Base-by-base conservation (phyloP, 768 basidiomycete species). In the Rhizopogon vinicolor region DNA sequence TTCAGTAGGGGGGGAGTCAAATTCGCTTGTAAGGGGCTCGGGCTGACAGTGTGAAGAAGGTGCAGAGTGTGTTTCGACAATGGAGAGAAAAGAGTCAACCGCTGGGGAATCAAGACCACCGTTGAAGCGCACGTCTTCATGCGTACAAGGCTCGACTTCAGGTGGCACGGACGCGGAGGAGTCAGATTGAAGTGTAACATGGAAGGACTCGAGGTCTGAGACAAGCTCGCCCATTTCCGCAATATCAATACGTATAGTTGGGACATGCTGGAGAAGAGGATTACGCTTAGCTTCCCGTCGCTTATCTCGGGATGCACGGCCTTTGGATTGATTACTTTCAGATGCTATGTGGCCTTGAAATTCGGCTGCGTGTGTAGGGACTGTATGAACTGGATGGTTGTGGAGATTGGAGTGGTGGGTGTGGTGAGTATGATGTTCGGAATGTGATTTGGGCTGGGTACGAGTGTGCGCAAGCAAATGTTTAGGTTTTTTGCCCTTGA, bases 231-330 rank as follows among this genome's bases (percentile, higher is more conserved):
- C 56, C n/a, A 55, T 22, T 14, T 46, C 28, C n/a, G 50, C 43
- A 7, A 25, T 16, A 1, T 44, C 33, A 33, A 53, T 44, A 29
- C 18, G 42, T 8, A 5, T 31, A 12, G 53, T 54, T 41, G 58
- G 57, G 13, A 59, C 64, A 41, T 63, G 61, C 16, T 62, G 63
- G 10, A 63, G 42, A 25, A 67, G 50, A 3, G 58, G 57, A 42
- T 60, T 51, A 3, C 54, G 53, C 58, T 78, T 79, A 57, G 79
- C 75, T 52, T 84, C 83, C 19, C 79, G 71, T 53, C 74, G 75
- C 54, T 74, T 76, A 60, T 86, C 84, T 39, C 82, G 76, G 29
- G 71, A 74, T 48, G 76, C 69, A 16, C 78, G 74, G 14, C 79
- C 74, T 65, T 79, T 71, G 33, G 65, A 52, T 51, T 60, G 65